Evolutionary conservation across 2,329 filamentous ascomycete genomes (phyloP).

Genomic region (Fusarium protoensiforme): DNA sequence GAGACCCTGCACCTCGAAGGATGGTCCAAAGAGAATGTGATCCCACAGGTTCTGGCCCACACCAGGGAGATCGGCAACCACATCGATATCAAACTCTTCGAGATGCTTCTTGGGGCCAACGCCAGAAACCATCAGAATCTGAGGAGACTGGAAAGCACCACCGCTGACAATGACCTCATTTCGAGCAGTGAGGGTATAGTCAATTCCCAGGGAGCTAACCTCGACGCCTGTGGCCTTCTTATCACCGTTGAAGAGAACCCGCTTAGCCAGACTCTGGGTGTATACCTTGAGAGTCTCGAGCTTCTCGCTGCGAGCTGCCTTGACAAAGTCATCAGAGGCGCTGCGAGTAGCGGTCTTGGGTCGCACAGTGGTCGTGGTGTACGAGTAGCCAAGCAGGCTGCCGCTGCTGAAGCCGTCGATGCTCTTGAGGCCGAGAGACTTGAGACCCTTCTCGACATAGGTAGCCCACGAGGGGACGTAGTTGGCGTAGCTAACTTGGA

Average conservation of each 20-base stretch:
- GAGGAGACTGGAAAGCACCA: constrained; percentile 32
- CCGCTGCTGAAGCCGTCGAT: constrained; percentile 38
- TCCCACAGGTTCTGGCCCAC: constrained; percentile 39
- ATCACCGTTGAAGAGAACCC: constrained; percentile 55
- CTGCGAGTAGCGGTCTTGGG: constrained; percentile 38
- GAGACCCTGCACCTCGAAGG: constrained; percentile 33
- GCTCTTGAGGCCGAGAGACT: constrained; percentile 40
- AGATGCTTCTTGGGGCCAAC: constrained; percentile 23
- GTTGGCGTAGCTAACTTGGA: constrained; percentile 43
- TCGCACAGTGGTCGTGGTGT: constrained; percentile 33
- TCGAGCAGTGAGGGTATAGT: constrained; percentile 27
- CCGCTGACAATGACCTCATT: constrained; percentile 35
- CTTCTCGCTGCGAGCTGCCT: constrained; percentile 38
- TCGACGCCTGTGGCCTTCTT: constrained; percentile 55
- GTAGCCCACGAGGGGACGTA: constrained; percentile 38
- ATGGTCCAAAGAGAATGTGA: constrained; percentile 33
- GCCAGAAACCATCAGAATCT: constrained; percentile 38
- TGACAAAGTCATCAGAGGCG: constrained; percentile 42
- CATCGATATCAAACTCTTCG: constrained; percentile 16
- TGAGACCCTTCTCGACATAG: constrained; percentile 38
- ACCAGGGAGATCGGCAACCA: constrained; percentile 25
- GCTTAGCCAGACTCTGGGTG: constrained; percentile 54
- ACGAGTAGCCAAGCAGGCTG: constrained; percentile 39
- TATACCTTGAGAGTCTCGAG: constrained; percentile 54
- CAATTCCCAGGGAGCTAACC: constrained; percentile 18